Evolutionary conservation across 2,329 filamentous ascomycete genomes (phyloP).

Genomic region (Botrytis byssoidea): DNA sequence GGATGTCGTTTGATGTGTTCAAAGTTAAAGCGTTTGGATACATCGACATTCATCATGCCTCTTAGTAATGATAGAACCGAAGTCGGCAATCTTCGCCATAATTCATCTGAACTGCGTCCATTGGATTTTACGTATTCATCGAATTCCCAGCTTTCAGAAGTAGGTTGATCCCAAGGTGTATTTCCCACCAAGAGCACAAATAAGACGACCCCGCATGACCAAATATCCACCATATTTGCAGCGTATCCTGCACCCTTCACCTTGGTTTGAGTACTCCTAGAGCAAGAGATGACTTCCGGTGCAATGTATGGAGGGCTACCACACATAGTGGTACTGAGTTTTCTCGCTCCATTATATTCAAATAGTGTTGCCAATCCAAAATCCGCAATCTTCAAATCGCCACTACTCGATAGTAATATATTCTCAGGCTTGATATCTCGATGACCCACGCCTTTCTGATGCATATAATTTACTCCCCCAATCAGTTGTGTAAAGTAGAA

Average conservation of each 20-base stretch:
- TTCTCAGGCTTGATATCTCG: conserved; percentile 94
- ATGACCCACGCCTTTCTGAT: conserved; percentile 92
- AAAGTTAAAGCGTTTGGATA: conserved; percentile 75
- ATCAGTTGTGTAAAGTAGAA: conserved; percentile 94
- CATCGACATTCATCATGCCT: conserved; percentile 87
- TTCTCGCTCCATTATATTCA: conserved; percentile 78
- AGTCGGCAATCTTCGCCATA: conserved; percentile 77
- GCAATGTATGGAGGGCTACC: conserved; percentile 97
- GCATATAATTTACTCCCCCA: conserved; percentile 89
- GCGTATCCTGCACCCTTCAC: conserved; percentile 61
- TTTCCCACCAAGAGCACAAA: conserved; percentile 95
- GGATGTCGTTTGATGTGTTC: conserved; percentile 85
- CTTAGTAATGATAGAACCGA: conserved; percentile 78
- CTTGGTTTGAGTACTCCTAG: conserved; percentile 46
- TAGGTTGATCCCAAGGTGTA: conserved; percentile 96
- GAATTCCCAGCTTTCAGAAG: conserved; percentile 82
- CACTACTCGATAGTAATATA: conserved; percentile 79
- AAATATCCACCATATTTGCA: conserved; percentile 84
- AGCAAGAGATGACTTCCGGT: conserved; percentile 74
- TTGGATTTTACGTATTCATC: conserved; percentile 79
- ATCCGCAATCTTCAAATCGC: conserved; percentile 90
- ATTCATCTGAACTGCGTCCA: conserved; percentile 77
- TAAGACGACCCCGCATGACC: conserved; percentile 97
- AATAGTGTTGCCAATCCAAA: conserved; percentile 96
- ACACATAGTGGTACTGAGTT: conserved; percentile 84